These are phyloP conservation scores for Retiboletus flavoniger DNA, from an alignment of 1,284 basidiomycete genomes.

Conservation along the genomic window DNA sequence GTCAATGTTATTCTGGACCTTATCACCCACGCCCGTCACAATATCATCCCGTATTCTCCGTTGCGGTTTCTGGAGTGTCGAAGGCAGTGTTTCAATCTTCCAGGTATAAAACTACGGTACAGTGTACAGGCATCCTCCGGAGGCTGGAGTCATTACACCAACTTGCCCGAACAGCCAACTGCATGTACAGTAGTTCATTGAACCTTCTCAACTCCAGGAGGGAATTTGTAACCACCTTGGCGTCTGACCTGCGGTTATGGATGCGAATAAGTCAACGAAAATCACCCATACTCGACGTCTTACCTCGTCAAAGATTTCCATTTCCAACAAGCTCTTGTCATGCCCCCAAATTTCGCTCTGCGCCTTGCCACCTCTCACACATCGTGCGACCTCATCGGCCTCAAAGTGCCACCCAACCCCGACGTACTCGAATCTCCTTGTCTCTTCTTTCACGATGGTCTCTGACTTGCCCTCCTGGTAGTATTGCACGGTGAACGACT, in stretches of 20 bases:
- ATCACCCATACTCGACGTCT: conserved; percentile 15
- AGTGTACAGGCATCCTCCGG: not conserved
- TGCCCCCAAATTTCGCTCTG: conserved; percentile 75
- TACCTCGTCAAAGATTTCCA: conserved; percentile 82
- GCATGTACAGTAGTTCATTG: conserved; percentile 18
- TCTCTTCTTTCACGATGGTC: conserved; percentile 54
- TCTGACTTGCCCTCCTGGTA: conserved; percentile 50
- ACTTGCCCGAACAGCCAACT: not conserved
- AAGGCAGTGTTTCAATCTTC: not conserved
- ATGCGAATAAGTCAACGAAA: not conserved
- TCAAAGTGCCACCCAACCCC: conserved; percentile 73
- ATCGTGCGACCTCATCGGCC: conserved; percentile 83
- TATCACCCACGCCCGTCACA: not conserved
- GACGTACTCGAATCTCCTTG: conserved; percentile 50
- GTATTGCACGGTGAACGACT: conserved; percentile 62
- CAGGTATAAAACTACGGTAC: conserved; percentile 1
- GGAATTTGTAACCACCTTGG: conserved; percentile 49
- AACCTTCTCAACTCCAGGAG: conserved; percentile 48
- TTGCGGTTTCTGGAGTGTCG: not conserved
- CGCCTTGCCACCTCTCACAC: conserved; percentile 71
- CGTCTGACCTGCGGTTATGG: conserved; percentile 42
- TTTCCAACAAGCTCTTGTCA: conserved; percentile 74
- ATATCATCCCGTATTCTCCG: too few species aligned
- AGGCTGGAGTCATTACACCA: not conserved
- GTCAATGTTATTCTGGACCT: not conserved